Percentiles rank a stretch among this genome's conserved stretches.
phyloP scores from a whole-genome alignment of 345 rosid species.

The Xanthoceras sorbifolium region DNA sequence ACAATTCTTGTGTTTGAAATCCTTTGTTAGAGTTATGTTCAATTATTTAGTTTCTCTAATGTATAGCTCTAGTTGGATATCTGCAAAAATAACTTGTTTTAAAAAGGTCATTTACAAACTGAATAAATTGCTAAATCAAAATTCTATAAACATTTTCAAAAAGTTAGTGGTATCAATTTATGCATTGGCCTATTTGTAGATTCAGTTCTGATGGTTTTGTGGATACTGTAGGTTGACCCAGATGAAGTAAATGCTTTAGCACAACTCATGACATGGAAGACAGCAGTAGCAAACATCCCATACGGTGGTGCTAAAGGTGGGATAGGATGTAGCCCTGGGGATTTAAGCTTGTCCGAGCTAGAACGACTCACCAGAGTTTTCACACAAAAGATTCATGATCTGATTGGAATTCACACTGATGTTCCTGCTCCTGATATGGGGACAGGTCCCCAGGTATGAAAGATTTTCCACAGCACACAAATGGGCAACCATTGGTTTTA shows the following conservation, averaged over 20 bases:
- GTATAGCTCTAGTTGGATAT: not conserved
- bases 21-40: not conserved
- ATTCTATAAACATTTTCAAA: not conserved
- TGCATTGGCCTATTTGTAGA: not conserved
- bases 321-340: conserved; percentile 79
- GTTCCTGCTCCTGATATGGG: conserved; percentile 99
- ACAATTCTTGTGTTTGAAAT: conserved; percentile 7
- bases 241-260: conserved; percentile 97
- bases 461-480: conserved; percentile 1
- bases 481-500: not conserved
- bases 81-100: no score
- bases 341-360: conserved; percentile 66
- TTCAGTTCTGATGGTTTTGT: conserved; percentile 11
- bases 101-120: not conserved
- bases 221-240: conserved; percentile 72
- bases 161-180: not conserved
- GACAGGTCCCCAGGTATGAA: conserved; percentile 82
- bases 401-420: conserved; percentile 84
- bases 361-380: conserved; percentile 93
- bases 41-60: not conserved
- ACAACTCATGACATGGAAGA: conserved; percentile 99
- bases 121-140: not conserved
- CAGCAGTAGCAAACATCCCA: conserved; percentile 94
- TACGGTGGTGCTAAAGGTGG: conserved; percentile 99
- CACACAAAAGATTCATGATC: conserved; percentile 94